Percentiles rank a stretch among this genome's conserved stretches.
Evolutionary conservation across 148 eudicot species (phyloP).

Genomic region (Linanthus parryae): DNA sequence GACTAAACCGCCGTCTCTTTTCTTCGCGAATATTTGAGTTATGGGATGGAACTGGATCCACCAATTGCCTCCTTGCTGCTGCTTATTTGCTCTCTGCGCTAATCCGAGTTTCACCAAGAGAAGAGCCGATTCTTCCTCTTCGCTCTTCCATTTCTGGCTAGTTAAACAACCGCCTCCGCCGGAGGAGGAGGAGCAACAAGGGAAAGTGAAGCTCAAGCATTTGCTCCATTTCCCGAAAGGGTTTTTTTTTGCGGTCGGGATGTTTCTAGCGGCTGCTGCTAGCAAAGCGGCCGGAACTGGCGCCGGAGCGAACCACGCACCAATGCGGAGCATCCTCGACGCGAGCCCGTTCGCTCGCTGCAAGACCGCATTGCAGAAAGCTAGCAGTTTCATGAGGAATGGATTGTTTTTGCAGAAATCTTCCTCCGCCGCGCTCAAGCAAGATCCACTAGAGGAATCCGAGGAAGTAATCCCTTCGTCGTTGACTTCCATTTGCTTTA

Average conservation of each 20-base stretch:
- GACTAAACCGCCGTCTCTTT: slow-evolving; percentile 30
- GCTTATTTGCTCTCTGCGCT: slow-evolving; percentile 46
- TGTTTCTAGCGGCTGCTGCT: slow-evolving; percentile 61
- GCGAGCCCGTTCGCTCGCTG: slow-evolving; percentile 46
- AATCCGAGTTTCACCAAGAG: slow-evolving; percentile 64
- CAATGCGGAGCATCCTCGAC: slow-evolving; percentile 64
- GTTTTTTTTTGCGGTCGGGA: slow-evolving; percentile 31
- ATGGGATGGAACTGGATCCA: slow-evolving; percentile 76
- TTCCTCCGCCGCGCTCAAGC: slow-evolving; percentile 30
- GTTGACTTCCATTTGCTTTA: too few species aligned
- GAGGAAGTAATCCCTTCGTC: slow-evolving; percentile 29
- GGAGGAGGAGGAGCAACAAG: slow-evolving; percentile 41
- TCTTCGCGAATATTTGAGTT: slow-evolving; percentile 37
- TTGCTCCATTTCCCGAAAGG: slow-evolving; percentile 54
- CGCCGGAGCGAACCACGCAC: slow-evolving; percentile 80
- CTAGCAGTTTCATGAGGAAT: slow-evolving; percentile 52
- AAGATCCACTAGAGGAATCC: slow-evolving; percentile 25
- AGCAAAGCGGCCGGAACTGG: slow-evolving; percentile 60
- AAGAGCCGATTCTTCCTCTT: slow-evolving; percentile 68
- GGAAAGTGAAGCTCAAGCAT: slow-evolving; percentile 37
- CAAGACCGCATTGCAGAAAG: slow-evolving; percentile 54
- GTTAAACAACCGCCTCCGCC: slow-evolving; percentile 40
- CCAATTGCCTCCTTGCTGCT: slow-evolving; percentile 49
- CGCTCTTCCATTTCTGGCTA: slow-evolving; percentile 48
- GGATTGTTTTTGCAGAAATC: slow-evolving; percentile 47